These are phyloP conservation scores for Micractinium sp. DNA, from an alignment of 139 green algal genomes.

Conservation along the genomic window DNA sequence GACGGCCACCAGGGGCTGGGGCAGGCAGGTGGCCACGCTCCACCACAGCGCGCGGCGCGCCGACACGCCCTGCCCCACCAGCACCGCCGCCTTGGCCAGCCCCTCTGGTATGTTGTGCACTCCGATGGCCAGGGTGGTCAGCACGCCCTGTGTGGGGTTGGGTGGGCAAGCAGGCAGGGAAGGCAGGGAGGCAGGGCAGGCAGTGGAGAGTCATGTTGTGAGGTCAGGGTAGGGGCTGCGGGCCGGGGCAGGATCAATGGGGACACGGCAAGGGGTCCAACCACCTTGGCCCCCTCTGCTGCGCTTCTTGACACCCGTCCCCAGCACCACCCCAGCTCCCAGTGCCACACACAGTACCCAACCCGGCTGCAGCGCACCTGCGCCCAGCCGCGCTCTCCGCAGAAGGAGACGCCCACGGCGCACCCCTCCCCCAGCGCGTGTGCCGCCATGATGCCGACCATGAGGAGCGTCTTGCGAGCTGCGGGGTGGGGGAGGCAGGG, in stretches of 20 bases:
- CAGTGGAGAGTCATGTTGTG: background rate
- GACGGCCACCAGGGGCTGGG: slow-evolving; percentile 91
- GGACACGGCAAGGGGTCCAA: no score
- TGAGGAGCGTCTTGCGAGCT: slow-evolving; percentile 84
- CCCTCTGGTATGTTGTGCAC: slow-evolving; percentile 98
- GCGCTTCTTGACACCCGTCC: no score
- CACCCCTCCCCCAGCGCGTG: slow-evolving; percentile 96
- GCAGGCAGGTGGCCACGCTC: slow-evolving; percentile 84
- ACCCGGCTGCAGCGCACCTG: slow-evolving; percentile 50
- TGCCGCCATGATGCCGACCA: slow-evolving; percentile 96
- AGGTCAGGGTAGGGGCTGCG: no score
- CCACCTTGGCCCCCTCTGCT: no score
- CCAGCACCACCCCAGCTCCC: background rate
- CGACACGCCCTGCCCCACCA: slow-evolving; percentile 83
- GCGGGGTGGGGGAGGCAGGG: slow-evolving; percentile 48
- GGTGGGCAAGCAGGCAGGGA: no score
- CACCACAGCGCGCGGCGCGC: slow-evolving; percentile 79
- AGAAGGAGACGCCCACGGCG: slow-evolving; percentile 93
- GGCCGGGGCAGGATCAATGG: no score
- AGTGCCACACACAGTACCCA: no score
- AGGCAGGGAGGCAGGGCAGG: no score
- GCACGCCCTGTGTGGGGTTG: slow-evolving; percentile 66
- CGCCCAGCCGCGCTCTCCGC: slow-evolving; percentile 79
- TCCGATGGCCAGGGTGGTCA: slow-evolving; percentile 96
- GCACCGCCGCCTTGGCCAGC: slow-evolving; percentile 92